Evolutionary conservation across 768 basidiomycete species (phyloP).

Genomic region (Hypholoma fasciculare): DNA sequence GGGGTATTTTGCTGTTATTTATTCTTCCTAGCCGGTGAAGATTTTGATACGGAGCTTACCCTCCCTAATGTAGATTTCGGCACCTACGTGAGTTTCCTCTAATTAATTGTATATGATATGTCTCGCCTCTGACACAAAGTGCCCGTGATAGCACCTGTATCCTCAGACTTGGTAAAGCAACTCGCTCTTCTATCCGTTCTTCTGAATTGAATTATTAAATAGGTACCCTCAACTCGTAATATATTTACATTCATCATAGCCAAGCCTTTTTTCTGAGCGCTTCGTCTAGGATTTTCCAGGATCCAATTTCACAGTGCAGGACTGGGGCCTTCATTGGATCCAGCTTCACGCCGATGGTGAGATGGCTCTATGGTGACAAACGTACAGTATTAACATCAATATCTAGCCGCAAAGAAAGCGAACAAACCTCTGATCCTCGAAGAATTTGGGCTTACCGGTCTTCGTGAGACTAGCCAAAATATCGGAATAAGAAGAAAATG

Average conservation of each 20-base stretch:
- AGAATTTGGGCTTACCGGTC: constrained; percentile 55
- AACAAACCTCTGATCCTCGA: constrained; percentile 65
- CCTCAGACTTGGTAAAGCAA: constrained; percentile 38
- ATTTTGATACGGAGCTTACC: constrained; percentile 47
- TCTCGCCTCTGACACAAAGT: background rate
- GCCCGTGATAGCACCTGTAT: constrained; percentile 37
- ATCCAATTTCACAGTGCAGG: constrained; percentile 46
- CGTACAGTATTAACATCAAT: background rate
- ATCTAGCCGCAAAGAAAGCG: constrained; percentile 45
- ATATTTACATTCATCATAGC: background rate
- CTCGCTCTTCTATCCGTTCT: background rate
- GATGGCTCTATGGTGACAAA: background rate
- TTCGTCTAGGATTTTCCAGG: constrained; percentile 41
- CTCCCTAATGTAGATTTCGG: constrained; percentile 58
- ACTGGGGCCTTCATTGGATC: constrained; percentile 63
- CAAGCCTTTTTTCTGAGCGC: background rate
- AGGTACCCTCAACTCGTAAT: constrained; percentile 40
- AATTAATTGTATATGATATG: background rate
- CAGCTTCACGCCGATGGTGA: constrained; percentile 47
- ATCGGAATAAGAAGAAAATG: background rate
- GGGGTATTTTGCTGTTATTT: background rate
- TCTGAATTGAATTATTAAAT: background rate
- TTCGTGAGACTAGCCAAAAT: constrained; percentile 30
- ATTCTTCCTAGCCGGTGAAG: constrained; percentile 47
- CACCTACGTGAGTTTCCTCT: constrained; percentile 43